A percentile compares a stretch with the other conserved stretches of the same genome.
These are phyloP conservation scores for Daedaleopsis nitida DNA, from an alignment of 768 basidiomycete species.

Conservation along the genomic window DNA sequence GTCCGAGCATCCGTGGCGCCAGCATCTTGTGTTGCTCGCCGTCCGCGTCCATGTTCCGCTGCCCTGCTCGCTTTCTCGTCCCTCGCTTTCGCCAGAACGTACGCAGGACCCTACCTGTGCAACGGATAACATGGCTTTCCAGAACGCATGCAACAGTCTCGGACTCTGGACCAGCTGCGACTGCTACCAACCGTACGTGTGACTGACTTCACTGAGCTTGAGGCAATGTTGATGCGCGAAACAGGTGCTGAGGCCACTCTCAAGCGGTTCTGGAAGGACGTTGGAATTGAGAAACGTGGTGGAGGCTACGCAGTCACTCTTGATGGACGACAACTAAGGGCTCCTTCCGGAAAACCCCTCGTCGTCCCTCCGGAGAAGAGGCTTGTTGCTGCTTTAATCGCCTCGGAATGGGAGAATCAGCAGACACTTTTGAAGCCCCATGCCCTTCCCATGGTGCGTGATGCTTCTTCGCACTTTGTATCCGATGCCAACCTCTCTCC, in stretches of 20 bases:
- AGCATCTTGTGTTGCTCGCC: neutral
- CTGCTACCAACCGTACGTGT: constrained; percentile 68
- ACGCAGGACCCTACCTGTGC: neutral
- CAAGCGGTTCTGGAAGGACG: constrained; percentile 93
- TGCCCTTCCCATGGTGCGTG: constrained; percentile 82
- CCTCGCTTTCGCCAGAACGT: constrained; percentile 8
- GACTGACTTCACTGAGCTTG: neutral
- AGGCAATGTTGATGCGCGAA: constrained; percentile 2
- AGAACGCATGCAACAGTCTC: constrained; percentile 17
- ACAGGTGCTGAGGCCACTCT: constrained; percentile 85
- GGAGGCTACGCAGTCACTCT: constrained; percentile 65
- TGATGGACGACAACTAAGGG: constrained; percentile 85
- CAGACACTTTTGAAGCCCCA: constrained; percentile 83
- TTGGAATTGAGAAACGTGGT: constrained; percentile 66
- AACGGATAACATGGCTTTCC: neutral
- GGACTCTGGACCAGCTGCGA: constrained; percentile 26
- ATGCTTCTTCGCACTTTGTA: neutral
- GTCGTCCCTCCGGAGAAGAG: constrained; percentile 69
- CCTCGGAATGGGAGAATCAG: constrained; percentile 97
- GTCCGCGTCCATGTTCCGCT: constrained; percentile 14
- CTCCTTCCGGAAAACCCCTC: constrained; percentile 79
- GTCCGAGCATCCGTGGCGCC: neutral
- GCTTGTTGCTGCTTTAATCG: constrained; percentile 82
- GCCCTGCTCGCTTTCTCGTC: constrained; percentile 8
- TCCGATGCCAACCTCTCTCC: constrained; percentile 4